phyloP scores from a whole-genome alignment of 2,329 filamentous ascomycete genomes.

The Amauroascus verrucosus region DNA sequence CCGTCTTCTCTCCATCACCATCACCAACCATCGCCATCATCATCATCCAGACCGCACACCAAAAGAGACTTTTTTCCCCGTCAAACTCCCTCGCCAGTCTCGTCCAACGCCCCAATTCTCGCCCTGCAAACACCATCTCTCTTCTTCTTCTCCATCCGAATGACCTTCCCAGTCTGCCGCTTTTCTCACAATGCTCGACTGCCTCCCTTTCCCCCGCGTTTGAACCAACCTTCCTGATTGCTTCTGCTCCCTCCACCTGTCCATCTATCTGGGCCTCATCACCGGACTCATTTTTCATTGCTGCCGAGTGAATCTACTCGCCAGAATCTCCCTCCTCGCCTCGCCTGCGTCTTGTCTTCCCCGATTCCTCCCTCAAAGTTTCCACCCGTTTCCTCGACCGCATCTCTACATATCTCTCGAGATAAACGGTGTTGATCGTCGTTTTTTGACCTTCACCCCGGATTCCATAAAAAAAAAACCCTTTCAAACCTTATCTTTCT shows the following conservation, averaged over 20 bases:
- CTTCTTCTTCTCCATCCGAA: neutral
- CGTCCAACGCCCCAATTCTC: neutral
- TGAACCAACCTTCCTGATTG: neutral
- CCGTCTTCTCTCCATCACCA: too few relatives aligned
- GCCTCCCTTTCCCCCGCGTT: neutral
- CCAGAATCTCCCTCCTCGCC: neutral
- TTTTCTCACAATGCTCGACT: slow-evolving; percentile 3
- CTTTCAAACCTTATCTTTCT: too few relatives aligned
- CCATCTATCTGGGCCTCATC: neutral
- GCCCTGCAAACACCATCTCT: neutral
- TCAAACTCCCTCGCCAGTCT: neutral
- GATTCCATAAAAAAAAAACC: too few relatives aligned
- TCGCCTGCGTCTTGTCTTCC: neutral
- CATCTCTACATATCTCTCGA: too few relatives aligned
- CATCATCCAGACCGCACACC: too few relatives aligned
- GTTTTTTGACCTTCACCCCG: too few relatives aligned
- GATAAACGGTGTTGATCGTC: too few relatives aligned
- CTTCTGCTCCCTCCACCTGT: neutral
- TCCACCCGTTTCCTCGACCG: neutral
- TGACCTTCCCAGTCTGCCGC: neutral
- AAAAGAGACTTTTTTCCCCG: too few relatives aligned
- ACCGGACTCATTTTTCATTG: neutral
- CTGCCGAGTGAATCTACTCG: neutral
- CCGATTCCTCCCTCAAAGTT: too few relatives aligned
- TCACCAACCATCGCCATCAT: too few relatives aligned